Percentiles rank a stretch among this genome's conserved stretches.
Evolutionary conservation across 257 asterid species (phyloP).

Genomic region (Solanum chmielewskii): DNA sequence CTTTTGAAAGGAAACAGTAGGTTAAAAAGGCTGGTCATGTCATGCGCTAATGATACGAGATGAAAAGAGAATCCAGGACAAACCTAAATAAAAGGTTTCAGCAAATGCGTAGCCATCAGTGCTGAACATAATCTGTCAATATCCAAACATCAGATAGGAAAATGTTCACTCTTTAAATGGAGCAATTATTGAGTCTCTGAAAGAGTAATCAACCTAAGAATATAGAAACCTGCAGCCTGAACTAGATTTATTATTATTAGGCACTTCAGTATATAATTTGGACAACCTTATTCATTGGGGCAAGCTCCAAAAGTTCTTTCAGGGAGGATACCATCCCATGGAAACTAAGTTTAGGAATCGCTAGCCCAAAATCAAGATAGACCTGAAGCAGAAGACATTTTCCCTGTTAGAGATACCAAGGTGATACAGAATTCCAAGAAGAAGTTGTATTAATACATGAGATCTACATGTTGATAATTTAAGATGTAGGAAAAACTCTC

Average conservation of each 20-base stretch:
- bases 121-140: constrained; percentile 92
- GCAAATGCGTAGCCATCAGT: constrained; percentile 80
- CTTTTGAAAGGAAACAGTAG: neutral
- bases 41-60: neutral
- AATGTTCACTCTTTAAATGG: neutral
- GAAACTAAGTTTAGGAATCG: constrained; percentile 91
- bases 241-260: neutral
- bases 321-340: constrained; percentile 92
- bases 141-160: neutral
- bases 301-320: constrained; percentile 83
- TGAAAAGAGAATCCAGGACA: neutral
- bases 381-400: constrained; percentile 32
- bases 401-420: neutral
- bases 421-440: neutral
- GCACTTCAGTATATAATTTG: neutral
- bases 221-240: neutral
- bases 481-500: neutral
- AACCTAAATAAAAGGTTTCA: constrained; percentile 84
- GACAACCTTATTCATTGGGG: constrained; percentile 74
- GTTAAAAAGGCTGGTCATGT: neutral
- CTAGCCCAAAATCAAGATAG: constrained; percentile 90
- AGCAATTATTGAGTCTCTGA: neutral
- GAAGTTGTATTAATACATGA: neutral
- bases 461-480: neutral
- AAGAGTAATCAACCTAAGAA: neutral